Base-by-base conservation (phyloP, 2,329 filamentous ascomycete genomes). In the Colletotrichum trifolii region DNA sequence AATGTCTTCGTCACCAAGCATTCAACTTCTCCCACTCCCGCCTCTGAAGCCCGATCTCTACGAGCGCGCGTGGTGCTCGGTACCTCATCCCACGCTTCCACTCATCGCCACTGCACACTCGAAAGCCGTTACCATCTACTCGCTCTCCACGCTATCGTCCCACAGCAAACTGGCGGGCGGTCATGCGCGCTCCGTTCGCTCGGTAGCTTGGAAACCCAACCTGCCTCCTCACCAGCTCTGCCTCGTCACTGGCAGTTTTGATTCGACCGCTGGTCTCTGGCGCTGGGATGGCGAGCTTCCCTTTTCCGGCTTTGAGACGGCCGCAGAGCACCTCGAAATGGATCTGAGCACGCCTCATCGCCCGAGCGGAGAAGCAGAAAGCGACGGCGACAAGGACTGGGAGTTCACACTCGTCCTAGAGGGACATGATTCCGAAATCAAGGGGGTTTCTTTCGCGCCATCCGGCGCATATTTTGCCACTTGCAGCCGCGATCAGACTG, bases 401-500 rank as follows among this genome's bases (percentile, higher is more conserved):
- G 90, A 94, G 55, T 96, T 97, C 73, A 92, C 92, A 0, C 89
- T 97, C 8, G 91, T 98, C 1, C 85, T 99, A 1, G 96, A 98
- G 73, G 96, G 96, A 0, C 96, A 98, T 76, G 96, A 98, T 73
- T 93, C 91, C 33, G 96, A 99, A 79, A 92, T 99, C 82, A 91
- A 97, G 82, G 83, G 86, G 36, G 88, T 95, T 68, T 84, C 87
- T 2, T 96, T 94, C 80, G 89, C 86, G 15, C 89, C 92, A 0
- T 87, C 87, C 0, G 92, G 92, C 1, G 87, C 91, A 67, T 89
- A 93, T 71, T 85, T 99, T 5, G 96, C 96, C 6, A 97, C 94
- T 0, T 97, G 94, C 78, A 92, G 89, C 57, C 87, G 96, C 53
- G 96, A 99, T 76, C 98, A 98, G 81, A 91, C 88, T 13, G 93